Conservation (phyloP, 208 protist species). For the Wallacemonas collosoma region DNA sequence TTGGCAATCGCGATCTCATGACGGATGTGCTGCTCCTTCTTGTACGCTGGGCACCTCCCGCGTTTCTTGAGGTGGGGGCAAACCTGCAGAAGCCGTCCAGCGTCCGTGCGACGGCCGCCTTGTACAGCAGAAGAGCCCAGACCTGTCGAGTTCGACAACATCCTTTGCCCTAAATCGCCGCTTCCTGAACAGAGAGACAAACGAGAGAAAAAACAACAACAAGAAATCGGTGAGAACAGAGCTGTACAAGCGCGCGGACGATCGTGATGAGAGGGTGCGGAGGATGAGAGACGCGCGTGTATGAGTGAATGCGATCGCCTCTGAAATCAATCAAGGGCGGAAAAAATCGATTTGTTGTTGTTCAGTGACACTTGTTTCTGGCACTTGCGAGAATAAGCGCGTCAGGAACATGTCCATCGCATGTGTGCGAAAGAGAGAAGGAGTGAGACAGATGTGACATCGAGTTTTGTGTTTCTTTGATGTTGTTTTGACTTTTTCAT, state of each 20-base stretch:
- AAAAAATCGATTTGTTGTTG: too few species aligned
- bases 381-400: too few species aligned
- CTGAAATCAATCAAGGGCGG: too few species aligned
- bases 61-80: conserved; percentile 41
- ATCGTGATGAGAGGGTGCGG: not conserved
- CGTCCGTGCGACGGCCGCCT: conserved; percentile 35
- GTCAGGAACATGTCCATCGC: not conserved
- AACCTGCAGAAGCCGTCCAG: conserved; percentile 31
- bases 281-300: not conserved
- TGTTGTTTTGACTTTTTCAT: too few species aligned
- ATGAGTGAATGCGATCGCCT: not conserved
- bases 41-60: conserved; percentile 46
- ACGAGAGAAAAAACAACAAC: conserved; percentile 1
- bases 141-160: conserved; percentile 73
- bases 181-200: not conserved
- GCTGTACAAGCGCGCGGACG: too few species aligned
- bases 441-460: not conserved
- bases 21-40: conserved; percentile 46
- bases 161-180: conserved; percentile 14
- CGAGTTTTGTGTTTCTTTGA: too few species aligned
- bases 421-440: not conserved
- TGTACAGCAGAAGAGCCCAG: conserved; percentile 36
- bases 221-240: not conserved
- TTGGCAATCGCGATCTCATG: conserved; percentile 43
- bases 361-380: too few species aligned